Base-by-base conservation (phyloP, 2,329 filamentous ascomycete species). In the Amauroascus niger region DNA sequence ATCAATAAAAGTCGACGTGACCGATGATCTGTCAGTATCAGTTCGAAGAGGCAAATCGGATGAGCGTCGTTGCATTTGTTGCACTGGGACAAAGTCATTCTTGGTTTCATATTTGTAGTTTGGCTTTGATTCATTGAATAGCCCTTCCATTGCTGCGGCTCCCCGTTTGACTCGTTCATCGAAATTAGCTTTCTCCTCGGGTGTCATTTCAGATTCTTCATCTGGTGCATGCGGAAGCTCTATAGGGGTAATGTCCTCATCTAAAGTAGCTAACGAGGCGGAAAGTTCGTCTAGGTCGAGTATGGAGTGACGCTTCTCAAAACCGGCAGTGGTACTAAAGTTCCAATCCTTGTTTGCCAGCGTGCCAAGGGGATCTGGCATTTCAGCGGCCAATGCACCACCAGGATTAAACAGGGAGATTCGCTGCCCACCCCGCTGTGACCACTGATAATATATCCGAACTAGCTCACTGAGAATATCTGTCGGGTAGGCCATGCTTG, bases 291-390 rank as follows among this genome's bases (percentile, higher is more conserved):
- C 68, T 7, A 73, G 58, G 56, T 72, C 67, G 45, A 76, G 69
- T 40, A 74, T 69, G 1, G 74, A 76, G 47, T 75, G 74, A 32
- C 74, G 64, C 53, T 72, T 69, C 57, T 83, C 78, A 58, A 83
- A 83, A 13, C 78, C 76, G 58, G 79, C 78, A 1, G 79, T 82
- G 4, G 79, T 81, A 60, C 79, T 83, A 62, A 84, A 84, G 54
- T 81, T 82, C 81, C 81, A 84, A 57, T 81, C 79, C 39, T 79
- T 76, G 2, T 37, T 44, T n/a, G 74, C 71, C 0, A 71, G 64
- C 6, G 69, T 63, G 3, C 75, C 70, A 24, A 72, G 68, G 11
- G 62, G 59, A 33, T 63, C 60, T 26, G 76, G 73, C 28, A 76
- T 67, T 55, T 79, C 74, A 30, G 80, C 79, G 11, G 76, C 76